These are phyloP conservation scores for Maudiozyma serrabonitensis DNA, from an alignment of 805 yeast genomes.

Conservation along the genomic window DNA sequence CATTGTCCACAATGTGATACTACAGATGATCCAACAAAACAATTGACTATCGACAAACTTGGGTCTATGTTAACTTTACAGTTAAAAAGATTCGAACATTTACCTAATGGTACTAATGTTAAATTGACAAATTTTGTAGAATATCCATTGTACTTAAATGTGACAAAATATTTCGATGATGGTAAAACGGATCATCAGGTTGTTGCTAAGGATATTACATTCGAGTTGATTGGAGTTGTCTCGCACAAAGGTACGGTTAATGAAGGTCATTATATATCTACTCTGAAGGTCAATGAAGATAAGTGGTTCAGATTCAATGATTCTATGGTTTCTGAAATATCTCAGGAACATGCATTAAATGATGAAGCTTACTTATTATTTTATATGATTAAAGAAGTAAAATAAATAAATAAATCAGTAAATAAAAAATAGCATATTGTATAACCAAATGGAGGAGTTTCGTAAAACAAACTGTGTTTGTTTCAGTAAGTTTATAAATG, in stretches of 20 bases:
- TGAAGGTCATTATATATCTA: slow-evolving; percentile 89
- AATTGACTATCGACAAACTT: slow-evolving; percentile 52
- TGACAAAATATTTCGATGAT: slow-evolving; percentile 45
- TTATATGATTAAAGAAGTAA: slow-evolving; percentile 39
- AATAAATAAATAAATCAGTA: slow-evolving; percentile 4
- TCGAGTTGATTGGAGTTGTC: slow-evolving; percentile 79
- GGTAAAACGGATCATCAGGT: slow-evolving; percentile 5
- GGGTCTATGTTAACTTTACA: slow-evolving; percentile 81
- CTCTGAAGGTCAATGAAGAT: slow-evolving; percentile 61
- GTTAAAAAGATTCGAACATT: slow-evolving; percentile 54
- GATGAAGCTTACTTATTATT: slow-evolving; percentile 76
- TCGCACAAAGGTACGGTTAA: slow-evolving; percentile 88
- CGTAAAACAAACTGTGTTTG: too few relatives aligned
- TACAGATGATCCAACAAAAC: slow-evolving; percentile 60
- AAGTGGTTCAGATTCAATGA: slow-evolving; percentile 92
- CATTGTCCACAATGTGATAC: slow-evolving; percentile 58
- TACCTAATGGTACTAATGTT: slow-evolving; percentile 35
- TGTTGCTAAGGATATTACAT: slow-evolving; percentile 36
- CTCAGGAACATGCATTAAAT: slow-evolving; percentile 53
- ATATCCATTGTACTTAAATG: slow-evolving; percentile 64
- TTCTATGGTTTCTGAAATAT: slow-evolving; percentile 59
- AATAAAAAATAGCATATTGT: neutral
- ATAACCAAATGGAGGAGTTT: neutral
- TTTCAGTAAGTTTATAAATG: too few relatives aligned
- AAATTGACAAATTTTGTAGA: slow-evolving; percentile 70